Conservation (phyloP, 257 asterid species). For the Fraxinus americana region DNA sequence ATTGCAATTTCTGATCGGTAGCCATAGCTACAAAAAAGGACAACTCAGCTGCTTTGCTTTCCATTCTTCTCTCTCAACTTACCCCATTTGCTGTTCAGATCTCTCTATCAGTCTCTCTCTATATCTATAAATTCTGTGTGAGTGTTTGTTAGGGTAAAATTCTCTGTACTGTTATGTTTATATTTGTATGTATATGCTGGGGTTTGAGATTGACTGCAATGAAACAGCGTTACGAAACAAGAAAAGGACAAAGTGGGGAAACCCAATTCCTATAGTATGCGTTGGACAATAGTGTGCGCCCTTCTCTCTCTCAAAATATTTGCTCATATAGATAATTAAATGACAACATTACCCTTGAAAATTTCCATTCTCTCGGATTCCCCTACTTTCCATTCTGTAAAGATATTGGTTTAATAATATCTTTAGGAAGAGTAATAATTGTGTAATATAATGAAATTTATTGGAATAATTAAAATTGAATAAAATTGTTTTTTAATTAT, state of each 20-base stretch:
- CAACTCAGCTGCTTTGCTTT: constrained; percentile 34
- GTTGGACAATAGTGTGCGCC: not conserved
- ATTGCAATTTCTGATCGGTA: constrained; percentile 21
- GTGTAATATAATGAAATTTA: too few relatives aligned
- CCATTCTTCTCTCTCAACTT: constrained; percentile 31
- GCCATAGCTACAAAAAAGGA: constrained; percentile 24
- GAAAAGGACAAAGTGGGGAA: constrained; percentile 33
- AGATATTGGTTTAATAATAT: not conserved
- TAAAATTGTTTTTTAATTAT: too few relatives aligned
- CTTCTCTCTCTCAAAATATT: not conserved
- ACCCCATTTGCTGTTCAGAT: constrained; percentile 47
- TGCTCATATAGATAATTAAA: not conserved
- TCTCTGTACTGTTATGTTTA: constrained; percentile 19
- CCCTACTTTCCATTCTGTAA: not conserved
- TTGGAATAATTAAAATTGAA: too few relatives aligned
- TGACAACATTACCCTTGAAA: constrained; percentile 47
- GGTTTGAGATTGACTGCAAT: constrained; percentile 30
- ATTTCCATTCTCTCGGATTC: constrained; percentile 21
- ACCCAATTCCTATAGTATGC: not conserved
- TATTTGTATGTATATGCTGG: constrained; percentile 11
- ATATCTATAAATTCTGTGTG: not conserved
- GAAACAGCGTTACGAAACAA: constrained; percentile 7
- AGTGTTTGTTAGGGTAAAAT: constrained; percentile 15
- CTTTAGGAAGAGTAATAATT: too few relatives aligned
- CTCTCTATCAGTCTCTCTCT: constrained; percentile 33